A percentile compares a stretch with the other conserved stretches of the same genome.
Conservation (phyloP, 2,329 filamentous ascomycete species). For the Orbilia ellipsospora region DNA sequence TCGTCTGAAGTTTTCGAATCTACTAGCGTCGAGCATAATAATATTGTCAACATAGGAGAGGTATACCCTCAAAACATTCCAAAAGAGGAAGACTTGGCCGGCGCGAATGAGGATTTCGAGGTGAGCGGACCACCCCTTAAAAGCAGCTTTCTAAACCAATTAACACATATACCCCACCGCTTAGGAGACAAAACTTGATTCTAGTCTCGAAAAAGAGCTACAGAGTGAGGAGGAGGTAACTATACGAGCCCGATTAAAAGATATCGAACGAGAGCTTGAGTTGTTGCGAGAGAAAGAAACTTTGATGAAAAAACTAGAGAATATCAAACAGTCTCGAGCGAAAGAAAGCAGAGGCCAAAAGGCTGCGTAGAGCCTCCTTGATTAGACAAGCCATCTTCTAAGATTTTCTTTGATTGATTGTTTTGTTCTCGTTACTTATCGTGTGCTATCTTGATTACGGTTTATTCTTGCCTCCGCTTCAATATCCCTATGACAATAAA, state of each 20-base stretch:
- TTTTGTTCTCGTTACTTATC: too few relatives aligned
- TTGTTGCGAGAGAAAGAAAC: constrained; percentile 5
- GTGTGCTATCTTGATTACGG: too few relatives aligned
- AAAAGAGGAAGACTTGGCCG: too few relatives aligned
- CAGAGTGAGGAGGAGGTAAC: neutral
- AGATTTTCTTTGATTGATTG: too few relatives aligned
- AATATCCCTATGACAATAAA: too few relatives aligned
- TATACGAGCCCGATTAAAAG: neutral
- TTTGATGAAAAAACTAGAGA: neutral
- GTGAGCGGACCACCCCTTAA: neutral
- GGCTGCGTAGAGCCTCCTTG: too few relatives aligned
- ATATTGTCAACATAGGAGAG: neutral
- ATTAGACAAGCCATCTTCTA: too few relatives aligned
- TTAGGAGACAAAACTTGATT: neutral
- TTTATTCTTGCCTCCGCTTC: too few relatives aligned
- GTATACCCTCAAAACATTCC: too few relatives aligned
- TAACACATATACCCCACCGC: neutral
- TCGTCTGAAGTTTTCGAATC: neutral
- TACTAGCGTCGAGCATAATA: neutral
- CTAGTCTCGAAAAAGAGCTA: neutral
- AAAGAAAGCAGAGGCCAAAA: too few relatives aligned
- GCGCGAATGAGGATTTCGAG: too few relatives aligned
- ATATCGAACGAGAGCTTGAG: constrained; percentile 13
- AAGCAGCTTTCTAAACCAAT: neutral
- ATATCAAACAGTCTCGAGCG: neutral